Base-by-base conservation (phyloP, 345 rosid species). In the Bruguiera gymnorhiza region DNA sequence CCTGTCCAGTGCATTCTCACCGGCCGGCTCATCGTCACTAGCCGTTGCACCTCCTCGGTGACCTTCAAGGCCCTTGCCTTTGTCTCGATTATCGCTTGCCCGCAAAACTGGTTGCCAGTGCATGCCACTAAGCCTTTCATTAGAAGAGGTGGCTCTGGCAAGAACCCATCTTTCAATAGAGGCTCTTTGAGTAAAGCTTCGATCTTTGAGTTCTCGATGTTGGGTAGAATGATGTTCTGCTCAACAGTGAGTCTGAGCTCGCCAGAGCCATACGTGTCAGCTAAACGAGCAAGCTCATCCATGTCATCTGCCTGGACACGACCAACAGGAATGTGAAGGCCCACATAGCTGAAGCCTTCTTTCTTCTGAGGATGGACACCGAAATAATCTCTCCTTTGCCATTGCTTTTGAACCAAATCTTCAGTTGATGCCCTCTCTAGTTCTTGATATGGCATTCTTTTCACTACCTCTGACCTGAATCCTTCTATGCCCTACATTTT, bases 1-100 rank as follows among this genome's bases (percentile, higher is more conserved):
- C 99, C 97, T 0, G 97, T 95, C 99, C 97, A 95, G 60, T 95
- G 99, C 97, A 91, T 89, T 83, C 99, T 88, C 53, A 95, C 81
- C 0, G 91, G 88, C 60, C 60, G 73, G 1, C 76, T 75, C 43
- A 95, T 86, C 0, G 90, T 80, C 53, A 95, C 97, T 1, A 88
- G 83, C 80, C 90, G 81, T 69, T 82, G 85, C 18, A 95, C 93
- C 73, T 95, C 99, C 76, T 89, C 89, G 0, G 97, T 86, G 77
- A 91, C 97, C 76, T 87, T 88, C 63, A 91, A 37, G 29, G 97
- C 96, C 66, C 99, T 82, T 15, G 87, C 96, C 62, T 95, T 95
- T 0, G 99, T 95, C 82, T 95, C 99, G 11, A 92, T 95, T 16
- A 95, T 89, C 4, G 89, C 97, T 73, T 95, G 99, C 30, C 99